Percentiles rank a stretch among this genome's conserved stretches.
phyloP scores from a whole-genome alignment of 2,329 filamentous ascomycete species.

The Fusarium nisikadoi region DNA sequence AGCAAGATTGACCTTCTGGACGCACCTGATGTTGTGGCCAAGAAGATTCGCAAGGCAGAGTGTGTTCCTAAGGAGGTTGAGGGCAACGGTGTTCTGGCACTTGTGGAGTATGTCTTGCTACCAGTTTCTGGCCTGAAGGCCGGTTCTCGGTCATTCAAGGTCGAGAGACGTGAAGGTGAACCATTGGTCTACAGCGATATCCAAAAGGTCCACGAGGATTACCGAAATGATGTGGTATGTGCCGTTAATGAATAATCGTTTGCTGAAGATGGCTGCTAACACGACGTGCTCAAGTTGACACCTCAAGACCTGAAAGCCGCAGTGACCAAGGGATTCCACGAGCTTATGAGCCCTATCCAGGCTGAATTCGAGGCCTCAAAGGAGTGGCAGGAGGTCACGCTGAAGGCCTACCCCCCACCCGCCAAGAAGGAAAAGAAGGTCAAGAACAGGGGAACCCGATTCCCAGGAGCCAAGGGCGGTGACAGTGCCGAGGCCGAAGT shows the following conservation, averaged over 20 bases:
- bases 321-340: conserved; percentile 76
- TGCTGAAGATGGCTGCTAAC: not conserved
- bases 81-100: conserved; percentile 86
- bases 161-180: conserved; percentile 76
- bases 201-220: conserved; percentile 80
- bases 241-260: not conserved
- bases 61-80: conserved; percentile 80
- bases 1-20: conserved; percentile 97
- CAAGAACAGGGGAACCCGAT: conserved; percentile 78
- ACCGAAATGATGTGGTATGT: conserved; percentile 77
- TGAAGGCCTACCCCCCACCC: conserved; percentile 82
- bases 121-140: conserved; percentile 74
- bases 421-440: conserved; percentile 79
- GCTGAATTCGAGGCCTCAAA: conserved; percentile 73
- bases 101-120: conserved; percentile 88
- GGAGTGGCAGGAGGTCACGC: conserved; percentile 78
- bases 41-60: conserved; percentile 88
- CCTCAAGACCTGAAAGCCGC: conserved; percentile 91
- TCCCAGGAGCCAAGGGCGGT: conserved; percentile 58
- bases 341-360: conserved; percentile 81
- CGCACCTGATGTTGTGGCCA: conserved; percentile 74
- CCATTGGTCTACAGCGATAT: conserved; percentile 84
- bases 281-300: conserved; percentile 63
- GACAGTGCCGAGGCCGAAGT: conserved; percentile 14
- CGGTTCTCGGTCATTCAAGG: conserved; percentile 71